Percentiles rank a stretch among this genome's conserved stretches.
phyloP scores from a whole-genome alignment of 495 filamentous ascomycete species.

The Niebla homalea region DNA sequence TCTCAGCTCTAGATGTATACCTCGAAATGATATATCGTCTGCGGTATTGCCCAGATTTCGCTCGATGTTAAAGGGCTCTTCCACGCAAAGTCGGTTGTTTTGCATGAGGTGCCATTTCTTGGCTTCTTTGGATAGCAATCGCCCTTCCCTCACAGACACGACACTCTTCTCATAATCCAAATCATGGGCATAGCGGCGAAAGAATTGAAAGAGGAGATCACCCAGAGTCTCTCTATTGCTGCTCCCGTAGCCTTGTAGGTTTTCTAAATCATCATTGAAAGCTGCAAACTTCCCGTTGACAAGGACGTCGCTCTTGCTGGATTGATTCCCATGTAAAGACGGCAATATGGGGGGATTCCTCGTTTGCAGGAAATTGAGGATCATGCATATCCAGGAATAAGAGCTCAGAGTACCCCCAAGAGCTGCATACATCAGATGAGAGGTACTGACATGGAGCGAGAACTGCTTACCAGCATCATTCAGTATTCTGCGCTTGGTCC shows the following conservation, averaged over 20 bases:
- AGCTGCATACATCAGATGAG: conserved; percentile 36
- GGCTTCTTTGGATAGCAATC: conserved; percentile 64
- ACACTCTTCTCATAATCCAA: conserved; percentile 76
- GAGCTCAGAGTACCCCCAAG: conserved; percentile 92
- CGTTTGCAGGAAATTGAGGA: conserved; percentile 89
- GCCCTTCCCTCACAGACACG: conserved; percentile 77
- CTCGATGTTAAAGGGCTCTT: conserved; percentile 88
- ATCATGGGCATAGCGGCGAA: conserved; percentile 86
- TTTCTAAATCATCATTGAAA: conserved; percentile 75
- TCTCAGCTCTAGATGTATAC: conserved; percentile 78
- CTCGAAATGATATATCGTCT: conserved; percentile 82
- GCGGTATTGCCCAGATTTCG: conserved; percentile 96
- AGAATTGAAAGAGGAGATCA: conserved; percentile 81
- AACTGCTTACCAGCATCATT: conserved; percentile 78
- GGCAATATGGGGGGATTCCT: conserved; percentile 79
- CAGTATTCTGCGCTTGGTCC: conserved; percentile 82
- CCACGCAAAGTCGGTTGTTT: conserved; percentile 80
- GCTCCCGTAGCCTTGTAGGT: conserved; percentile 56
- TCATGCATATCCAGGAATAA: conserved; percentile 99
- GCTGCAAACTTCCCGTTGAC: conserved; percentile 51
- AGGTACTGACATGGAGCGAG: neutral
- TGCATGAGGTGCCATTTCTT: conserved; percentile 71
- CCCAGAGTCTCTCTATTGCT: conserved; percentile 75
- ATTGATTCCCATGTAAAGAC: conserved; percentile 58
- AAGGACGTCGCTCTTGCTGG: conserved; percentile 45